phyloP scores from a whole-genome alignment of 1,139 yeast species.

The Suhomyces guaymorum region DNA sequence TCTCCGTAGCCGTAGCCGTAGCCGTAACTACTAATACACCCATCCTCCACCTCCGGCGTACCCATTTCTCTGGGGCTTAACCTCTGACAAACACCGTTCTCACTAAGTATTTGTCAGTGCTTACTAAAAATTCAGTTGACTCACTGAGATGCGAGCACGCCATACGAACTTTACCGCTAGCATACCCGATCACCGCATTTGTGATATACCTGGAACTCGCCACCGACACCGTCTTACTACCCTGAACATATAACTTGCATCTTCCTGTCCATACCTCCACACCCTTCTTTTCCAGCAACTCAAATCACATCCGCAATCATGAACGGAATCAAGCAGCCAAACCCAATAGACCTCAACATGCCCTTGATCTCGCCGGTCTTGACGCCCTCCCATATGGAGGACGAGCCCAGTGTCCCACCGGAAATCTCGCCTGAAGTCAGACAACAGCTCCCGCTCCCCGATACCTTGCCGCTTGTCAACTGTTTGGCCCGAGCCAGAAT shows the following conservation, averaged over 20 bases:
- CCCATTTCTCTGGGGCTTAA: too few relatives aligned
- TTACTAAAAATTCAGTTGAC: slow-evolving; percentile 6
- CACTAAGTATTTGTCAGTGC: slow-evolving; percentile 5
- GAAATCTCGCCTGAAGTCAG: slow-evolving; percentile 24
- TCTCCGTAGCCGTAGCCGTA: too few relatives aligned
- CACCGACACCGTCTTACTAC: too few relatives aligned
- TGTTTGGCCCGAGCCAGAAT: slow-evolving; percentile 92
- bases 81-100: too few relatives aligned
- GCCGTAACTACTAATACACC: too few relatives aligned
- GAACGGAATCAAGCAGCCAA: slow-evolving; percentile 10
- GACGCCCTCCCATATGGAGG: slow-evolving; percentile 27
- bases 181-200: background rate
- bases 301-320: background rate
- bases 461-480: slow-evolving; percentile 64
- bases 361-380: slow-evolving; percentile 41
- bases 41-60: too few relatives aligned
- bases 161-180: background rate
- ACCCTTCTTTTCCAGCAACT: background rate
- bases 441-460: slow-evolving; percentile 21
- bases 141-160: background rate
- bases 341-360: slow-evolving; percentile 25
- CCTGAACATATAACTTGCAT: too few relatives aligned
- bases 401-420: slow-evolving; percentile 23
- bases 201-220: too few relatives aligned
- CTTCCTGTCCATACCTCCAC: too few relatives aligned